These are phyloP conservation scores for Penicillium sp. DNA, from an alignment of 2,329 filamentous ascomycete genomes.

Conservation along the genomic window DNA sequence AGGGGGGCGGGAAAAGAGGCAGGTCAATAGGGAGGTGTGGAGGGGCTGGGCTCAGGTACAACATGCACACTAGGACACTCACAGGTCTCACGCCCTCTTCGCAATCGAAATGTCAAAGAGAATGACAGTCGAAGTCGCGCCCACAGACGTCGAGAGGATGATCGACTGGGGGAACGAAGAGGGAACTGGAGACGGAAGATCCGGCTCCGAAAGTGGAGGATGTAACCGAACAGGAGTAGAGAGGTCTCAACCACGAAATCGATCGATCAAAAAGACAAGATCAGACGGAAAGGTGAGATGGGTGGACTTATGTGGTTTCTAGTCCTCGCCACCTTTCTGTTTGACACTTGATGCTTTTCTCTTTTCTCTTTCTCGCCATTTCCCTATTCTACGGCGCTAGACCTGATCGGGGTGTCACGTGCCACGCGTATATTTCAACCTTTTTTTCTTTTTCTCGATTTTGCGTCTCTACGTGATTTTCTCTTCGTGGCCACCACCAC, in stretches of 20 bases:
- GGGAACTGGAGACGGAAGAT: slow-evolving; percentile 24
- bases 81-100: slow-evolving; percentile 6
- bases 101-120: slow-evolving; percentile 8
- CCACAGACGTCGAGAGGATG: slow-evolving; percentile 19
- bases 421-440: slow-evolving; percentile 12
- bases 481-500: slow-evolving; percentile 20
- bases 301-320: background rate
- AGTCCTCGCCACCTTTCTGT: background rate
- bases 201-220: slow-evolving; percentile 24
- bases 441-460: slow-evolving; percentile 17
- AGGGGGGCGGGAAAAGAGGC: slow-evolving; percentile 14
- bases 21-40: slow-evolving; percentile 29
- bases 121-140: slow-evolving; percentile 12
- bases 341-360: slow-evolving; percentile 8
- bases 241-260: background rate
- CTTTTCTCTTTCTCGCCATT: background rate
- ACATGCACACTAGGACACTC: background rate
- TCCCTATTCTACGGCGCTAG: slow-evolving; percentile 12
- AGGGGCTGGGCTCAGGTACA: slow-evolving; percentile 27
- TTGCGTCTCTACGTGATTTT: slow-evolving; percentile 8
- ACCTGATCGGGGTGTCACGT: slow-evolving; percentile 15
- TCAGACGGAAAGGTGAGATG: background rate
- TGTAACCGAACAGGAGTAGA: slow-evolving; percentile 17
- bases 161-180: slow-evolving; percentile 22
- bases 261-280: background rate